Evolutionary conservation across 768 basidiomycete genomes (phyloP), one percentile per base, ranked within the genome.

Genomic region (Leucosporidium creatinivorum): DNA sequence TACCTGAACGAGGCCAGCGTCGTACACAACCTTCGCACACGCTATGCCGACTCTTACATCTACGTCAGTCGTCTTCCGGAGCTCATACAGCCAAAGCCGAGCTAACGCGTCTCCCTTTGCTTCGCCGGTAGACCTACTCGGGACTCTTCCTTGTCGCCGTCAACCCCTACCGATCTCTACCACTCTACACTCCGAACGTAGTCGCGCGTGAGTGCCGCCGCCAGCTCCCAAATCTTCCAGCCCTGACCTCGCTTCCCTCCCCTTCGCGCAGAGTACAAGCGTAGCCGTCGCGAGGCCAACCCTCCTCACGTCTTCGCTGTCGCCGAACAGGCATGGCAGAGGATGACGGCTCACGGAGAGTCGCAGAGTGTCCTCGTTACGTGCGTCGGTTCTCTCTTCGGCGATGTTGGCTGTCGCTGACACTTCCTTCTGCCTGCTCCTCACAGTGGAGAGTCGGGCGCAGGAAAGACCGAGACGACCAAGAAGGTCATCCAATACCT

Each of bases 401-500:
- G 61, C 23, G 63, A 49, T 69, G 44, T 66, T 70, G 75, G 15
- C 76, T 52, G 33, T 10, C 44, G 59, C n/a, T 54, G 56, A 25
- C 62, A n/a, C 26, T n/a, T 44, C 56, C 26, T 23, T 8, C 30
- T 36, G 6, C 39, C 23, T 31, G 4, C 19, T 33, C 10, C 39
- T 58, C n/a, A 49, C 73, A 96, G 93, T 13, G 96, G 96, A 52
- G 96, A 99, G 82, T 98, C 96, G 12, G 96, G 96, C 47, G 96
- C 96, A 5, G 96, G 96, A 54, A 99, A 98, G 82, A 99, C 96
- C 3, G 96, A 98, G 77, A 98, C 94, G 80, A 83, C 82, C 59
- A 98, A 99, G 83, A 98, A 98, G 76, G 94, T 98, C 75, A 99
- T 99, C 63, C 96, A 98, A 78, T 99, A 98, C 79, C 85, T 99